Percentiles rank a stretch among this genome's conserved stretches.
These are phyloP conservation scores for Rhizoclosmatium globosum DNA, from an alignment of 192 early-diverging fungal genomes.

Conservation along the genomic window DNA sequence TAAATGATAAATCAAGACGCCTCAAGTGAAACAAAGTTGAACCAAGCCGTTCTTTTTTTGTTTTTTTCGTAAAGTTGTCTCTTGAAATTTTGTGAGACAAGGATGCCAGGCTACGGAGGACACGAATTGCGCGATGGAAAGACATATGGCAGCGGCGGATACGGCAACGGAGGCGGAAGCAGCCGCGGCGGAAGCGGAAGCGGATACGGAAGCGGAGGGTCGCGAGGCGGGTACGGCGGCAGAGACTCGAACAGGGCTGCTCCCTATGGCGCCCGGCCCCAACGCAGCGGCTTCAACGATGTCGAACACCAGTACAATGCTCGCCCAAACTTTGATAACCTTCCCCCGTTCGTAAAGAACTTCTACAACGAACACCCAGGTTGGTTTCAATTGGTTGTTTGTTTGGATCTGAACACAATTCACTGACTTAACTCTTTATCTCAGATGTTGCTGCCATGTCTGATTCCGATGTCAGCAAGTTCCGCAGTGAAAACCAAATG, in stretches of 20 bases:
- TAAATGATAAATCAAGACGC: too few species aligned
- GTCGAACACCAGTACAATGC: constrained; percentile 49
- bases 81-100: too few species aligned
- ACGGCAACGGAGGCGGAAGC: constrained; percentile 51
- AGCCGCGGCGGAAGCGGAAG: background rate
- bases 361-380: constrained; percentile 51
- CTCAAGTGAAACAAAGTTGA: too few species aligned
- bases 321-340: constrained; percentile 43
- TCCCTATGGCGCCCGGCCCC: constrained; percentile 34
- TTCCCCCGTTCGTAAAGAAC: constrained; percentile 57
- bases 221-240: constrained; percentile 9
- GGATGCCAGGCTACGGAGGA: too few species aligned
- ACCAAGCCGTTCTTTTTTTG: too few species aligned
- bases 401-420: background rate
- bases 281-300: constrained; percentile 43
- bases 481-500: constrained; percentile 71
- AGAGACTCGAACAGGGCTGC: background rate
- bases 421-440: constrained; percentile 9
- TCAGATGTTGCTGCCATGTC: constrained; percentile 39
- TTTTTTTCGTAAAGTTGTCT: too few species aligned
- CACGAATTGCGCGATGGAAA: background rate
- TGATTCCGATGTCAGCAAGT: constrained; percentile 47
- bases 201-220: constrained; percentile 42
- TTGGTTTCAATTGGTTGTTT: background rate
- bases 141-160: constrained; percentile 1